Percentiles rank a stretch among this genome's conserved stretches.
Conservation (phyloP, 2,329 filamentous ascomycete genomes). For the Penicillium sp. region DNA sequence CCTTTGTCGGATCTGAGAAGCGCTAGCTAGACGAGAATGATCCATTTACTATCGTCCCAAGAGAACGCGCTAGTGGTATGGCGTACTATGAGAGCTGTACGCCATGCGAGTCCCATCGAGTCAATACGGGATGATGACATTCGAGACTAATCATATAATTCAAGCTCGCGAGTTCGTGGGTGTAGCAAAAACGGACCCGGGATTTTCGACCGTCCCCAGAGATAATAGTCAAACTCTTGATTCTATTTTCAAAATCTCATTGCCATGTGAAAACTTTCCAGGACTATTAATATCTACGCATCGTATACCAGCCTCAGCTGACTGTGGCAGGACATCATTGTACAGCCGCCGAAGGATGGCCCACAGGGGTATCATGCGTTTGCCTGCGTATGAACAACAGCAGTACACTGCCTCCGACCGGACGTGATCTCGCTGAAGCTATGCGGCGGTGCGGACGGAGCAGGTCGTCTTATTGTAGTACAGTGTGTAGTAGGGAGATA, state of each 20-base stretch:
- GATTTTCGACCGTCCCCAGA: constrained; percentile 24
- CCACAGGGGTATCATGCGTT: background rate
- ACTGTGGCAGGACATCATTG: background rate
- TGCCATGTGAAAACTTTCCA: background rate
- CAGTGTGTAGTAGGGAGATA: background rate
- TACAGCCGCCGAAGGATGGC: background rate
- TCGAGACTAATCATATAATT: constrained; percentile 38
- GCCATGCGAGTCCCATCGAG: background rate
- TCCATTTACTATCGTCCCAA: too few species aligned
- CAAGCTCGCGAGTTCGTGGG: constrained; percentile 35
- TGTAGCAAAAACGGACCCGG: constrained; percentile 22
- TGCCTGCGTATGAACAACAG: background rate
- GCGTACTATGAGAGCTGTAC: background rate
- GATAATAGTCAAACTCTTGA: constrained; percentile 21
- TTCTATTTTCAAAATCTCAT: background rate
- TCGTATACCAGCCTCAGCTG: background rate
- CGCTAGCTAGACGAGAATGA: too few species aligned
- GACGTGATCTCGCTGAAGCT: background rate
- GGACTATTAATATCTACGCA: background rate
- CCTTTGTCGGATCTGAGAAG: too few species aligned
- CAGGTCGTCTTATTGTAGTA: background rate
- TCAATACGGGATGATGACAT: background rate
- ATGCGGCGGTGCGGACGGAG: background rate
- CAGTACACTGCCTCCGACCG: background rate
- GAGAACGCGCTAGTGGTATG: too few species aligned